phyloP scores from a whole-genome alignment of 2,329 filamentous ascomycete species.

The Exophiala oligosperma region DNA sequence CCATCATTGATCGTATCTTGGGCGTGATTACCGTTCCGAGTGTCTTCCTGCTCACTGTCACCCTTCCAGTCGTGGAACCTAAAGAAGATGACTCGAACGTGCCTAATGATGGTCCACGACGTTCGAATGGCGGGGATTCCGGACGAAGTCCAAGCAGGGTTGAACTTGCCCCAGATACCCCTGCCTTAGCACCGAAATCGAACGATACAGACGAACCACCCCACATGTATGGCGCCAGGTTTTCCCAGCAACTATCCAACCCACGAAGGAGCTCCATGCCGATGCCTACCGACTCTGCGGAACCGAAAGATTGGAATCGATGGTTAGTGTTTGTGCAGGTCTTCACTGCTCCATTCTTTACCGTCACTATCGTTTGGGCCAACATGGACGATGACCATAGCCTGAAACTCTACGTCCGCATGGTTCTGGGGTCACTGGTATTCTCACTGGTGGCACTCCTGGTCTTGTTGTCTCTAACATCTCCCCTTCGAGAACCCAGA shows the following conservation, averaged over 20 bases:
- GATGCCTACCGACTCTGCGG: slow-evolving; percentile 36
- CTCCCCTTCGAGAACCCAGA: slow-evolving; percentile 64
- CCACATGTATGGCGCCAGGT: slow-evolving; percentile 17
- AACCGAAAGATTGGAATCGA: slow-evolving; percentile 71
- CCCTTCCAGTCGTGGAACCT: slow-evolving; percentile 84
- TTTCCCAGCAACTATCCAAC: slow-evolving; percentile 38
- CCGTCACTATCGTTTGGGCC: slow-evolving; percentile 68
- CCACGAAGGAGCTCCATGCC: slow-evolving; percentile 37
- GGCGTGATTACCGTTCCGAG: slow-evolving; percentile 84
- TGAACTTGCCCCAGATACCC: slow-evolving; percentile 40
- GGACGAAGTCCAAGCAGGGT: slow-evolving; percentile 31
- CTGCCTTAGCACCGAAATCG: slow-evolving; percentile 29
- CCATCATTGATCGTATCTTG: slow-evolving; percentile 78
- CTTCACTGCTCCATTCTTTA: slow-evolving; percentile 83
- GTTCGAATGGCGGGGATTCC: neutral
- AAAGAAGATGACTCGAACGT: slow-evolving; percentile 50
- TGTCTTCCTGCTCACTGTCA: slow-evolving; percentile 86
- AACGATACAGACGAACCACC: slow-evolving; percentile 5
- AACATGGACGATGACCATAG: slow-evolving; percentile 52
- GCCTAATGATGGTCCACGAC: slow-evolving; percentile 6
- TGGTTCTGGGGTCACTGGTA: slow-evolving; percentile 66
- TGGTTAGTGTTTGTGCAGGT: slow-evolving; percentile 87
- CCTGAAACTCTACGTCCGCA: slow-evolving; percentile 52
- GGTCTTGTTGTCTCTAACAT: slow-evolving; percentile 68
- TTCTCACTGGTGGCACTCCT: slow-evolving; percentile 66